Base-by-base conservation (phyloP, 2,329 filamentous ascomycete genomes). In the Botrytis fabae region DNA sequence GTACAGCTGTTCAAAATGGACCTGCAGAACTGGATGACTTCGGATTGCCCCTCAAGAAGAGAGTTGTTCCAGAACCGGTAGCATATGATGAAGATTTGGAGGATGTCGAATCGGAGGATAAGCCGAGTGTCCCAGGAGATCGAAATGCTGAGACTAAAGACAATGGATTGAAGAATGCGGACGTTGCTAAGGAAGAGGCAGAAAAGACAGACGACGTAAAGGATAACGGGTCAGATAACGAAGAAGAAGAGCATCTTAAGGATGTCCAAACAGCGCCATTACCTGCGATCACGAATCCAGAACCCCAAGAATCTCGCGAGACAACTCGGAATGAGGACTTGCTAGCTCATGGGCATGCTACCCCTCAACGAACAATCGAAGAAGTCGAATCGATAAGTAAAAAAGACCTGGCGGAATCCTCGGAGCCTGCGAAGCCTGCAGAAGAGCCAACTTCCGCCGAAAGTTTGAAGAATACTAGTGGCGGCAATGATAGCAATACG, bases 1-100 rank as follows among this genome's bases (percentile, higher is more conserved):
- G 28, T 25, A 70, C 54, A 48, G 75, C 61, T 60, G 46, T 68
- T 46, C 65, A 74, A 74, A n/a, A 66, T 22, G 72, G 63, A 63
- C 69, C 70, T 48, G 60, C 57, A 68, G 88, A 91, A 78, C 83
- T 90, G 74, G 91, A 93, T 81, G 91, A 93, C 76, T 93, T 93
- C 80, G 91, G 91, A 69, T 83, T 93, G 75, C 91, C 91, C 28
- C 86, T 91, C 75, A 85, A 85, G 80, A 87, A 85, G 77, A 85
- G 81, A 78, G 78, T 81, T 78, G 82, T 80, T 71, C 81, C 83
- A 32, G 69, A 74, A 60, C 71, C 75, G 48, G 73, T 76, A 75
- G 73, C 73, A 64, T 61, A 68, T n/a, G 74, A 77, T 51, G 75
- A 76, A 46, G 72, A 22, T n/a, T 16, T 40, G n/a, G 57, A 70